A percentile compares a stretch with the other conserved stretches of the same genome.
Conservation (phyloP, 169 alveolate species). For the Neospora caninum region DNA sequence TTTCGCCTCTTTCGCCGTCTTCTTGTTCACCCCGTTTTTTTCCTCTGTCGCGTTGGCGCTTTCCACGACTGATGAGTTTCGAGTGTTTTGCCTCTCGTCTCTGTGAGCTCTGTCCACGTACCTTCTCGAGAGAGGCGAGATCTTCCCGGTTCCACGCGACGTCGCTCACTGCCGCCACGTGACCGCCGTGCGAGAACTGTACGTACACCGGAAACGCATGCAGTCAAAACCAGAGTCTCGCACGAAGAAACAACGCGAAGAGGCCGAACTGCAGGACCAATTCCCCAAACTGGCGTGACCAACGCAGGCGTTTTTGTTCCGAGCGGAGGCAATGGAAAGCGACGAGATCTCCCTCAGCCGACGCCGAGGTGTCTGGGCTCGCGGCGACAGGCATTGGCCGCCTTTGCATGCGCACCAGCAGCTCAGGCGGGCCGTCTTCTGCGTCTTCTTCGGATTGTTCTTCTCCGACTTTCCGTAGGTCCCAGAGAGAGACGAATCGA, state of each 20-base stretch:
- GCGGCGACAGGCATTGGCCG: no score
- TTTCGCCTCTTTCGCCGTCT: no score
- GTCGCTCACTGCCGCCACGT: slow-evolving; percentile 51
- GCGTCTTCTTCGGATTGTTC: slow-evolving; percentile 58
- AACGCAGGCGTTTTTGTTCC: not conserved
- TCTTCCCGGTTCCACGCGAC: slow-evolving; percentile 51
- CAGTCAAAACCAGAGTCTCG: not conserved
- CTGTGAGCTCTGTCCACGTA: not conserved
- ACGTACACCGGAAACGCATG: not conserved
- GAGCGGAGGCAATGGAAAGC: no score
- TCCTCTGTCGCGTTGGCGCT: no score
- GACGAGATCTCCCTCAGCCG: no score
- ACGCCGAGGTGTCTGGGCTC: no score
- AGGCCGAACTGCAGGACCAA: not conserved
- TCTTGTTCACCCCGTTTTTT: no score
- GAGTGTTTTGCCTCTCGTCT: no score
- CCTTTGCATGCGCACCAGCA: slow-evolving; percentile 8
- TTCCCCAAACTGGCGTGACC: not conserved
- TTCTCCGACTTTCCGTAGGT: slow-evolving; percentile 15
- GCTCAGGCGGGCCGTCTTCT: slow-evolving; percentile 66
- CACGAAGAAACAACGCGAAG: not conserved
- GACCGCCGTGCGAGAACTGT: slow-evolving; percentile 68
- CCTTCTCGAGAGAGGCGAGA: slow-evolving; percentile 16
- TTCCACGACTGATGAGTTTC: no score
- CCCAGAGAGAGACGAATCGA: slow-evolving; percentile 38